A percentile compares a stretch with the other conserved stretches of the same genome.
phyloP scores from a whole-genome alignment of 2,329 filamentous ascomycete genomes.

The Colletotrichum liaoningense region DNA sequence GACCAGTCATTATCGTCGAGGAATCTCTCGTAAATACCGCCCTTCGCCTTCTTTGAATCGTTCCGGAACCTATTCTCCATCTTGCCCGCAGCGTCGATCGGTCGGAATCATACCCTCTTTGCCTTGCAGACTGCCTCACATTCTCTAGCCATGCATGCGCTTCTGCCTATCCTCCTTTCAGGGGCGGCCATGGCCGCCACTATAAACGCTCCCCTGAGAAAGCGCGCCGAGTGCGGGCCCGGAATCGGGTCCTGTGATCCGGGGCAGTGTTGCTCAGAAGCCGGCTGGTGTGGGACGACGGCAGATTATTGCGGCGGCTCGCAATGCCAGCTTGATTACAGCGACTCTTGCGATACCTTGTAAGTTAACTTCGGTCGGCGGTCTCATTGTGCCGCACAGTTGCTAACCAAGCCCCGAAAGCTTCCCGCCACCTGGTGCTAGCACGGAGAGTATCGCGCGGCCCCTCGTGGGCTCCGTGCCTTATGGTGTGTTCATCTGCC shows the following conservation, averaged over 20 bases:
- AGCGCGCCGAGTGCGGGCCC: slow-evolving; percentile 45
- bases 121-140: slow-evolving; percentile 9
- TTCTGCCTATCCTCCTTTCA: slow-evolving; percentile 29
- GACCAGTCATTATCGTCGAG: background rate
- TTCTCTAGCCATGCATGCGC: slow-evolving; percentile 27
- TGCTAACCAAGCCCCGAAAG: slow-evolving; percentile 37
- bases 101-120: slow-evolving; percentile 28
- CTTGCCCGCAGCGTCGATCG: slow-evolving; percentile 28
- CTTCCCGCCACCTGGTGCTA: slow-evolving; percentile 45
- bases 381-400: background rate
- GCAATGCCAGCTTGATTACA: slow-evolving; percentile 52
- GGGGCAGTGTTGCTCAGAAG: slow-evolving; percentile 50
- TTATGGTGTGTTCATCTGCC: slow-evolving; percentile 48
- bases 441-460: slow-evolving; percentile 46
- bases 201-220: slow-evolving; percentile 26
- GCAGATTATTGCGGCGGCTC: slow-evolving; percentile 50
- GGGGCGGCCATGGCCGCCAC: slow-evolving; percentile 32
- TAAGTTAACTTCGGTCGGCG: slow-evolving; percentile 40
- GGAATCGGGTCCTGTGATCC: slow-evolving; percentile 48
- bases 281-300: slow-evolving; percentile 50
- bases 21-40: slow-evolving; percentile 31
- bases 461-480: slow-evolving; percentile 48
- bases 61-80: slow-evolving; percentile 2
- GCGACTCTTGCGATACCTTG: slow-evolving; percentile 54
- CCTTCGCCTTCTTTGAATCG: slow-evolving; percentile 2